Evolutionary conservation across 352 stramenopile species (phyloP).

Genomic region (Globisporangium megalacanthum): DNA sequence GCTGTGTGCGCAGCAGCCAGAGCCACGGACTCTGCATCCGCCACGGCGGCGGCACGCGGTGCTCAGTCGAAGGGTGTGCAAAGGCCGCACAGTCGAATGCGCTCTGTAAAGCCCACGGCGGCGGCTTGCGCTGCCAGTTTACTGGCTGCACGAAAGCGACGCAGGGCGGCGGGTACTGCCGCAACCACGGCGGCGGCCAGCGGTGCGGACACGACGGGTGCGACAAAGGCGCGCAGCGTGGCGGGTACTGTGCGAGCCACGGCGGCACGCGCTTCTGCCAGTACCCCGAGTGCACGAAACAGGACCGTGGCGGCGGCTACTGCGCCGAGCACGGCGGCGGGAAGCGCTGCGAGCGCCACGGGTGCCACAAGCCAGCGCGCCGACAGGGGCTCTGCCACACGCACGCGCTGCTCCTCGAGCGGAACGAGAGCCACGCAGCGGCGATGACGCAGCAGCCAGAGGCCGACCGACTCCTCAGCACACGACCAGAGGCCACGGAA

Average conservation of each 20-base stretch:
- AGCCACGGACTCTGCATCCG: conserved; percentile 13
- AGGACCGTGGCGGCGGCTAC: conserved; percentile 83
- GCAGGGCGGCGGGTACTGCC: conserved; percentile 11
- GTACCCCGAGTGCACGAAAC: conserved; percentile 68
- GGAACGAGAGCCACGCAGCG: not conserved
- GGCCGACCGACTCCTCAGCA: too few species aligned
- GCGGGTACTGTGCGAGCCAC: conserved; percentile 13
- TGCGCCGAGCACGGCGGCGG: conserved; percentile 82
- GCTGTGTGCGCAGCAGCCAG: conserved; percentile 11
- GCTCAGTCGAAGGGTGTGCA: conserved; percentile 2
- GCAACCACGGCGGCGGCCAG: conserved; percentile 13
- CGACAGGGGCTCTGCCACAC: conserved; percentile 9
- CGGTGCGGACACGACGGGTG: conserved; percentile 7
- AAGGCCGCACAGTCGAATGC: conserved; percentile 16
- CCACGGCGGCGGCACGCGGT: conserved; percentile 13
- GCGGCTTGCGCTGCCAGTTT: conserved; percentile 12
- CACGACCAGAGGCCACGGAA: too few species aligned
- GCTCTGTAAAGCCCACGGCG: conserved; percentile 13
- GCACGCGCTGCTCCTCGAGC: conserved; percentile 12
- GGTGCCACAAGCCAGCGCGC: conserved; percentile 11
- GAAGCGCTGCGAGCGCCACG: conserved; percentile 52
- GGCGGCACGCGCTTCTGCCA: conserved; percentile 10
- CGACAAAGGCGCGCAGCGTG: conserved; percentile 12
- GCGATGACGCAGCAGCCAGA: not conserved
- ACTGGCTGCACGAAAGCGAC: conserved; percentile 6